phyloP scores from a whole-genome alignment of 768 basidiomycete species.

The Cantharellus anzutake region DNA sequence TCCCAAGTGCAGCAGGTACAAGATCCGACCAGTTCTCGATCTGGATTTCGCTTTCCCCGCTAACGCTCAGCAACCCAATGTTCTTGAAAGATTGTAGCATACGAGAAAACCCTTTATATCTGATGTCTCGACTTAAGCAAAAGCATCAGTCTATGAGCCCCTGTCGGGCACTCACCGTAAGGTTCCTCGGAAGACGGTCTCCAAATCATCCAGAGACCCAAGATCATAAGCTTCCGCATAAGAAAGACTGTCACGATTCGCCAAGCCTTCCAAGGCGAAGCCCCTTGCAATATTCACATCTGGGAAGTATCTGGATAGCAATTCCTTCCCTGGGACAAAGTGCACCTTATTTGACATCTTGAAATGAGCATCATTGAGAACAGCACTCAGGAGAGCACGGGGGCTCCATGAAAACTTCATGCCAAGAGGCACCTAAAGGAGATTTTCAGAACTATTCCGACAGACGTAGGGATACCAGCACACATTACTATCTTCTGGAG shows the following conservation, averaged over 20 bases:
- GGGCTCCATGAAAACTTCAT: constrained; percentile 91
- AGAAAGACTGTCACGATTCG: constrained; percentile 64
- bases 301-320: constrained; percentile 42
- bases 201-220: constrained; percentile 22
- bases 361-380: constrained; percentile 51
- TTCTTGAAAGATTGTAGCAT: constrained; percentile 53
- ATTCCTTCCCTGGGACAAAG: constrained; percentile 29
- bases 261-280: constrained; percentile 58
- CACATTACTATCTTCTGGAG: constrained; percentile 34
- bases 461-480: background rate
- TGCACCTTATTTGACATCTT: constrained; percentile 35
- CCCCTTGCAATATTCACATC: constrained; percentile 45
- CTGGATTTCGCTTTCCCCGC: constrained; percentile 15
- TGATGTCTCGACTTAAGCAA: constrained; percentile 14
- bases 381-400: constrained; percentile 65
- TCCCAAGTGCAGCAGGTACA: too few relatives aligned
- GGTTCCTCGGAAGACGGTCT: constrained; percentile 69
- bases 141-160: background rate
- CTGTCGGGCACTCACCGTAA: constrained; percentile 31
- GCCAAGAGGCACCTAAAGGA: constrained; percentile 42
- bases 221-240: constrained; percentile 54
- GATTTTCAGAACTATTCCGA: background rate
- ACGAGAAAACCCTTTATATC: constrained; percentile 68
- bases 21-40: constrained; percentile 24
- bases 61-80: constrained; percentile 44